Evolutionary conservation across 192 early-diverging fungal genomes (phyloP), one percentile per base, ranked within the genome.

Genomic region (Pilobolus umbonatus): DNA sequence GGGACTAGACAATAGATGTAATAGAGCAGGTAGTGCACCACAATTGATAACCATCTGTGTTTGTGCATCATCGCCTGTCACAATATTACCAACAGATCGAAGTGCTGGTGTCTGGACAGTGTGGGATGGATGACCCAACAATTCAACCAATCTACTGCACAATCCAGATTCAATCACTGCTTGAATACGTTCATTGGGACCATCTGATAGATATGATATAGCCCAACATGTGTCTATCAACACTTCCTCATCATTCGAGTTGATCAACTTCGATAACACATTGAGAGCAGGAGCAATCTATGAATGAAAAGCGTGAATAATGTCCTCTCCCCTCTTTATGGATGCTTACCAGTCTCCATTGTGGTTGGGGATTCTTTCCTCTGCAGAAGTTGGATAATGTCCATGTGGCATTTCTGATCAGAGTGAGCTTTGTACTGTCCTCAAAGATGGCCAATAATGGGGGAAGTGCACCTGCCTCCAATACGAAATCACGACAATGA

Each of bases 151-250:
- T 25, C 88, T 72, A 39, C 80, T 60, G 56, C 77, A 83, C 4
- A 90, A 79, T 24, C 88, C 88, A 25, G 77, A 67, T 52, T 91
- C 88, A 60, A 91, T 86, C 12, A 91, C 86, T 32, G 79, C 75
- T 55, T 89, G 88, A 55, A 90, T 90, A 47, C 81, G 79, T 31
- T 88, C 80, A 60, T 89, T 86, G 19, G 78, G 52, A 0, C 88
- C 85, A 63, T 90, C 82, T 8, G 86, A 87, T 5, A 91, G 69
- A 54, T 90, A 91, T 5, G 88, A 90, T 47, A 90, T 74, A 11
- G 88, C 88, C 88, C 88, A 91, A 74, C 88, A 90, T 40, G 88
- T 79, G 58, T 88, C 87, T 31, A 86, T 88, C 39, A 90, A 62
- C 21, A 91, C 76, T 60, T 91, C 88, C 53, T 87, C 86, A 65